Percentiles rank a stretch among this genome's conserved stretches.
phyloP scores from a whole-genome alignment of 2,329 filamentous ascomycete genomes.

The Phaeoacremonium minimum region DNA sequence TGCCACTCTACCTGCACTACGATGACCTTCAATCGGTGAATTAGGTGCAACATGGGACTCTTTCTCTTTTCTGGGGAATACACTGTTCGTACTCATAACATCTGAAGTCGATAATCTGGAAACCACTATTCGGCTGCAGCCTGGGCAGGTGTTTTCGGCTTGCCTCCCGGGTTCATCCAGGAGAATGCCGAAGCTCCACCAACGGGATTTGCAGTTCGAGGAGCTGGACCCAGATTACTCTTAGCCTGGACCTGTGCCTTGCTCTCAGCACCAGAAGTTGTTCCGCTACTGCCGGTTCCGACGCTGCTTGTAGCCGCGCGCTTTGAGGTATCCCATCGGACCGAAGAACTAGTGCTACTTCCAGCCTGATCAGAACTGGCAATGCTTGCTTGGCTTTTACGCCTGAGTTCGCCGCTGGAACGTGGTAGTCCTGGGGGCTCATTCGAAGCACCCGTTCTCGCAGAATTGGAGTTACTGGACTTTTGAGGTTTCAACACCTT shows the following conservation, averaged over 20 bases:
- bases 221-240: background rate
- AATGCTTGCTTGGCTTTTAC: constrained; percentile 45
- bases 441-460: constrained; percentile 45
- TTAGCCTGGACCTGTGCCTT: constrained; percentile 14
- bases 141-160: constrained; percentile 38
- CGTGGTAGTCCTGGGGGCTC: constrained; percentile 44
- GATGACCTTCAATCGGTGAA: too few species aligned
- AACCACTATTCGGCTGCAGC: too few species aligned
- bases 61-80: too few species aligned
- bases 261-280: constrained; percentile 25
- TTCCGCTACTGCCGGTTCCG: constrained; percentile 23
- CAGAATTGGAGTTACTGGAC: constrained; percentile 47
- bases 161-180: constrained; percentile 67
- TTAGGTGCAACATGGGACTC: too few species aligned
- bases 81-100: too few species aligned
- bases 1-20: too few species aligned
- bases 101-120: too few species aligned
- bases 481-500: constrained; percentile 84
- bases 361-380: constrained; percentile 16
- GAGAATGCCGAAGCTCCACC: constrained; percentile 92
- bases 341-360: constrained; percentile 16
- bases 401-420: constrained; percentile 42
- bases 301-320: constrained; percentile 34
- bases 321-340: constrained; percentile 50
- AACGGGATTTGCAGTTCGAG: constrained; percentile 63